Evolutionary conservation across 768 basidiomycete species (phyloP).

Genomic region (Mycena maculata): DNA sequence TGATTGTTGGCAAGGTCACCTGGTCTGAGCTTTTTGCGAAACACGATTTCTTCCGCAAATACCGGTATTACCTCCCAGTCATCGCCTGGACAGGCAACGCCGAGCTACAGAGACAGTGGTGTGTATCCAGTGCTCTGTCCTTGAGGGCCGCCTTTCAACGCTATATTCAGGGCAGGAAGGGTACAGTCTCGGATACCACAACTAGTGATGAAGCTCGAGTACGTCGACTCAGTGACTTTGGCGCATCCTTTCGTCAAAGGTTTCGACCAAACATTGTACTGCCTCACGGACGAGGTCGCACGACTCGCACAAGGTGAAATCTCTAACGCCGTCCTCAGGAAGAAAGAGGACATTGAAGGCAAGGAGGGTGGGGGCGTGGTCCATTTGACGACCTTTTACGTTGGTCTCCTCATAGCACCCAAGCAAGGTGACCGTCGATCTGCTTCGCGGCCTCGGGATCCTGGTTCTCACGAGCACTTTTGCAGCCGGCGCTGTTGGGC

Average conservation of each 20-base stretch:
- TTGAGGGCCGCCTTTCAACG: conserved; percentile 4
- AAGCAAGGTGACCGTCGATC: conserved; percentile 73
- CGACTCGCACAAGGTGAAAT: conserved; percentile 84
- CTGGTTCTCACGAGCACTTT: conserved; percentile 23
- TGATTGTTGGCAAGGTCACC: conserved; percentile 82
- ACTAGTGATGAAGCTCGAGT: conserved; percentile 97
- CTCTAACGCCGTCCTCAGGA: conserved; percentile 34
- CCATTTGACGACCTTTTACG: conserved; percentile 95
- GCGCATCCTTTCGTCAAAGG: conserved; percentile 97
- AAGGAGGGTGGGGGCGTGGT: conserved; percentile 84
- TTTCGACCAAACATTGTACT: conserved; percentile 89
- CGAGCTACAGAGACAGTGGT: conserved; percentile 96
- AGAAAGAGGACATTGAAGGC: conserved; percentile 79
- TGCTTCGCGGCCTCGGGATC: background rate
- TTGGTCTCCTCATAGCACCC: conserved; percentile 92
- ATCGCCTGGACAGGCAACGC: conserved; percentile 88
- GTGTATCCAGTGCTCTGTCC: conserved; percentile 36
- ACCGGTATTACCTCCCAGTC: conserved; percentile 95
- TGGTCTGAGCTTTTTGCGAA: conserved; percentile 96
- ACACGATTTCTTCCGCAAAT: conserved; percentile 97
- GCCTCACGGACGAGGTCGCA: conserved; percentile 88
- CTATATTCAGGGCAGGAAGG: conserved; percentile 76
- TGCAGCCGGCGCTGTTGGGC: conserved; percentile 79
- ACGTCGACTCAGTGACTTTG: conserved; percentile 88
- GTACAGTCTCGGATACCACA: conserved; percentile 97